Conservation (phyloP, 305 asterid genomes). For the Andrographis paniculata region DNA sequence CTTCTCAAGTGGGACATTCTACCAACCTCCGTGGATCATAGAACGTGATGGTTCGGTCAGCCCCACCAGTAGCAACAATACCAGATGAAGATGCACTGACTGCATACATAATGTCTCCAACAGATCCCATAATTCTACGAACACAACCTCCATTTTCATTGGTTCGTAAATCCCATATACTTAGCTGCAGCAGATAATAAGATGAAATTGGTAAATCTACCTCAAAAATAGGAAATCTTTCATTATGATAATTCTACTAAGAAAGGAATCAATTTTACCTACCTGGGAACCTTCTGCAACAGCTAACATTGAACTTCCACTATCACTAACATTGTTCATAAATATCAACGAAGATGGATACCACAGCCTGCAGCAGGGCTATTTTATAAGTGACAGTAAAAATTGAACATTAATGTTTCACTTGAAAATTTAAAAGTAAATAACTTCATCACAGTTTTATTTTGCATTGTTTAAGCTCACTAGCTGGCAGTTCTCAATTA, state of each 20-base stretch:
- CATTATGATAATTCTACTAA: neutral
- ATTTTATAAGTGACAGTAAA: constrained; percentile 14
- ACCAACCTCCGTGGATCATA: constrained; percentile 92
- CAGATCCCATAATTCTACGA: constrained; percentile 67
- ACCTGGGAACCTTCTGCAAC: constrained; percentile 96
- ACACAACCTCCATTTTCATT: constrained; percentile 94
- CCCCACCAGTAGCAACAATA: constrained; percentile 70
- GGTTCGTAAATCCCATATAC: constrained; percentile 84
- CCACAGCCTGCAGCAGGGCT: constrained; percentile 55
- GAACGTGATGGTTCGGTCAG: constrained; percentile 76
- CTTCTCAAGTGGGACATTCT: constrained; percentile 9
- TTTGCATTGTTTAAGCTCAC: too few relatives aligned
- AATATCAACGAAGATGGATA: constrained; percentile 63
- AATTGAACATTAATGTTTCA: too few relatives aligned
- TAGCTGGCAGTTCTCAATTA: too few relatives aligned
- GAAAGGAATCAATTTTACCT: constrained; percentile 8
- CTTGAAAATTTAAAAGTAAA: too few relatives aligned
- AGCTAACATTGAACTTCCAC: constrained; percentile 55
- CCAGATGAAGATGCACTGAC: constrained; percentile 69
- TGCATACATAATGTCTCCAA: constrained; percentile 69
- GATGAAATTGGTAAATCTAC: constrained; percentile 3
- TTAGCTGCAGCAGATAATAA: constrained; percentile 39
- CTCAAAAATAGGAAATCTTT: neutral
- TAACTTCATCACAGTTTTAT: too few relatives aligned
- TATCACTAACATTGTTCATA: constrained; percentile 43